Conservation (phyloP, 2,329 filamentous ascomycete species). For the Cytospora chrysosperma region DNA sequence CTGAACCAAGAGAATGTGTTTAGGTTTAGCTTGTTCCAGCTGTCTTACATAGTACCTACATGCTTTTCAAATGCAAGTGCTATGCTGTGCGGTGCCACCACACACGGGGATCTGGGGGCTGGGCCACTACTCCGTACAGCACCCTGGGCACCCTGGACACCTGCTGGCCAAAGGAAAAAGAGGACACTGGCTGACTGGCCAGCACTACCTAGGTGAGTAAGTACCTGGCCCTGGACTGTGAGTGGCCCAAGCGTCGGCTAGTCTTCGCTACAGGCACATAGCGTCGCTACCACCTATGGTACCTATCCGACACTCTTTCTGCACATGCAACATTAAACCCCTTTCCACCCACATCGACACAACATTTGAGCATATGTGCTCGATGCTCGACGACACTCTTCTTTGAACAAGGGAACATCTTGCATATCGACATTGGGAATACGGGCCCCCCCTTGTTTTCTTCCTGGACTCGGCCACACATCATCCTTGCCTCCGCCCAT, state of each 20-base stretch:
- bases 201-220: background rate
- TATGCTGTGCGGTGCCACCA: background rate
- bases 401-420: background rate
- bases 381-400: constrained; percentile 4
- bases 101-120: background rate
- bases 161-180: no score
- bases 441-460: background rate
- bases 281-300: constrained; percentile 17
- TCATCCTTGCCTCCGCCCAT: constrained; percentile 6
- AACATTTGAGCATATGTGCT: constrained; percentile 4
- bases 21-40: background rate
- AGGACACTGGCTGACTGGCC: no score
- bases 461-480: background rate
- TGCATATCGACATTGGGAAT: background rate
- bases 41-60: background rate
- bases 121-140: no score
- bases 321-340: constrained; percentile 10
- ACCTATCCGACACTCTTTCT: constrained; percentile 16
- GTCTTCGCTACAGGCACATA: constrained; percentile 2
- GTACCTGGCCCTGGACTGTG: constrained; percentile 3
- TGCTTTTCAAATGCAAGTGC: background rate
- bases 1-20: background rate
- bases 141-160: no score
- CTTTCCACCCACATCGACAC: constrained; percentile 14
- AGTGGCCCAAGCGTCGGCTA: constrained; percentile 17